Evolutionary conservation across 2,329 filamentous ascomycete genomes (phyloP).

Genomic region (Pezicula neosporulosa): DNA sequence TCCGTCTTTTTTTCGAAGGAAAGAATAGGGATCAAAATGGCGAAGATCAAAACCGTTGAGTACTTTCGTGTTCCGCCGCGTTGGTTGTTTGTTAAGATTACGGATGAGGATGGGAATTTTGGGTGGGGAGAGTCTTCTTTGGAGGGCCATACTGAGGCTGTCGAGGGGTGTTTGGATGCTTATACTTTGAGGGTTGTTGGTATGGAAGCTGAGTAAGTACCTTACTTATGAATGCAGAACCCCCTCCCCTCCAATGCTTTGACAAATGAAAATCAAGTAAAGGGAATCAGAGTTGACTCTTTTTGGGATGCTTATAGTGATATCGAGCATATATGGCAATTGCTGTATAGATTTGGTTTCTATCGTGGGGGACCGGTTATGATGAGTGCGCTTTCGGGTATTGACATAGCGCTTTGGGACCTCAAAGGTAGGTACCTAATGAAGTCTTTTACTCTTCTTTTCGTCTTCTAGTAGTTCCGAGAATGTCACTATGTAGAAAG

Average conservation of each 20-base stretch:
- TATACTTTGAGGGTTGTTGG: constrained; percentile 60
- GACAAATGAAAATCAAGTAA: too few relatives aligned
- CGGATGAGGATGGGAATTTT: constrained; percentile 57
- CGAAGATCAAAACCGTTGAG: constrained; percentile 62
- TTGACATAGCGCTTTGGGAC: constrained; percentile 72
- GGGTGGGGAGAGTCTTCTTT: constrained; percentile 76
- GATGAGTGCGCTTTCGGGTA: constrained; percentile 73
- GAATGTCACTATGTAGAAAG: background rate
- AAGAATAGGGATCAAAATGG: constrained; percentile 38
- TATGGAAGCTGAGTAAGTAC: constrained; percentile 63
- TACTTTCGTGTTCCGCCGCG: constrained; percentile 73
- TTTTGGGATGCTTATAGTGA: constrained; percentile 42
- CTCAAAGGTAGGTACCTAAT: constrained; percentile 6
- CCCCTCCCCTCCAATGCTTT: too few relatives aligned
- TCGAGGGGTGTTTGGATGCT: constrained; percentile 70
- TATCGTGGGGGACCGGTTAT: constrained; percentile 77
- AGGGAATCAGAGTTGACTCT: too few relatives aligned
- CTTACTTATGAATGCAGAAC: background rate
- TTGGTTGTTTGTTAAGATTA: constrained; percentile 77
- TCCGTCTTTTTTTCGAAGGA: too few relatives aligned
- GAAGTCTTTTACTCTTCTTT: background rate
- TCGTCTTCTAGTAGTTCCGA: background rate
- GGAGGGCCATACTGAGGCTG: constrained; percentile 70
- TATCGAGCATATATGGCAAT: constrained; percentile 80
- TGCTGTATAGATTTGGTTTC: constrained; percentile 67